phyloP scores from a whole-genome alignment of 2,329 filamentous ascomycete species.

The Epichloe baconii region DNA sequence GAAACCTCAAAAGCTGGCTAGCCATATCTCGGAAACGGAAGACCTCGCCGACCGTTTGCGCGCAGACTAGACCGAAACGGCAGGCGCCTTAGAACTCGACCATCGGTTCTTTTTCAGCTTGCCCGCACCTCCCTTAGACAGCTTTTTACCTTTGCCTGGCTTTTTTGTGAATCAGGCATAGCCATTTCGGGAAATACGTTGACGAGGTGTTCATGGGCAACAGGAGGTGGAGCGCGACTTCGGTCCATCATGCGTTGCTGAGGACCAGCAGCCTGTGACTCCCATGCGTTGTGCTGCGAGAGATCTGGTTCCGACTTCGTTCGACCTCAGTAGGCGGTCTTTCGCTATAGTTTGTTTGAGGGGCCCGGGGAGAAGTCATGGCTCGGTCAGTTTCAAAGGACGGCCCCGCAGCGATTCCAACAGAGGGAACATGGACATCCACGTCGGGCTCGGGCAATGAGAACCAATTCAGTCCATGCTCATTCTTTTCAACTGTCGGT shows the following conservation, averaged over 20 bases:
- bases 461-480: constrained; percentile 5
- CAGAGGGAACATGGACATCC: not conserved
- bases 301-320: not conserved
- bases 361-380: not conserved
- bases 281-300: constrained; percentile 9
- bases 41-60: no score
- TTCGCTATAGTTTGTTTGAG: not conserved
- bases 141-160: constrained; percentile 13
- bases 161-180: constrained; percentile 9
- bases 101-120: constrained; percentile 15
- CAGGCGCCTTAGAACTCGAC: constrained; percentile 10
- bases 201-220: constrained; percentile 8
- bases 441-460: constrained; percentile 3
- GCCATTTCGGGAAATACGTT: constrained; percentile 13
- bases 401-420: not conserved
- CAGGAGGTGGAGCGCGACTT: constrained; percentile 6
- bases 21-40: not conserved
- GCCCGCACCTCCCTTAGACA: constrained; percentile 18
- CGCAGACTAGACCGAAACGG: constrained; percentile 6
- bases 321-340: no score
- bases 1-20: not conserved
- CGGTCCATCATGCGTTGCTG: constrained; percentile 3
- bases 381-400: not conserved
- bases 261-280: constrained; percentile 8
- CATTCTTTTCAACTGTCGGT: constrained; percentile 1